Conservation (phyloP, 495 filamentous ascomycete species). For the Penicillium cataractarum region DNA sequence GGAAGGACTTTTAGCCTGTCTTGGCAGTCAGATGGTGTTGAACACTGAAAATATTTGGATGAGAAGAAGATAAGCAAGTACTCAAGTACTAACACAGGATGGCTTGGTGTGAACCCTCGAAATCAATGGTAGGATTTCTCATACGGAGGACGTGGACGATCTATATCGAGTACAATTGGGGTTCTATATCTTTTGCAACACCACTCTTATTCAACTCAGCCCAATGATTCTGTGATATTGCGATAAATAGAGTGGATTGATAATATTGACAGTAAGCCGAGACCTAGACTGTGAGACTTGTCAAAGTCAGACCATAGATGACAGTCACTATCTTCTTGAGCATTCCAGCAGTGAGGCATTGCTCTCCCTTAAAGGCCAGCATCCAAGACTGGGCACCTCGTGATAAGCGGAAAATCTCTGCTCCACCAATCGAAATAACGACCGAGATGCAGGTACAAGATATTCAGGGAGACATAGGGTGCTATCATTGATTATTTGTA, state of each 20-base stretch:
- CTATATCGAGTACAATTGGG: background rate
- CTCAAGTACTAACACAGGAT: too few relatives aligned
- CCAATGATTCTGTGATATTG: background rate
- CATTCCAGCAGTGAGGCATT: too few relatives aligned
- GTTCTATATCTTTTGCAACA: background rate
- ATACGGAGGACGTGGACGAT: background rate
- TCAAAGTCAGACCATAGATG: background rate
- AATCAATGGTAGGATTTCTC: background rate
- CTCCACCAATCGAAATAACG: constrained; percentile 15
- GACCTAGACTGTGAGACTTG: background rate
- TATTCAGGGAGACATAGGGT: background rate
- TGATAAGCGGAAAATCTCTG: constrained; percentile 18
- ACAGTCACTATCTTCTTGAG: too few relatives aligned
- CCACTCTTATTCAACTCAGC: background rate
- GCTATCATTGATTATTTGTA: background rate
- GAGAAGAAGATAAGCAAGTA: background rate
- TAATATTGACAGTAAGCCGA: background rate
- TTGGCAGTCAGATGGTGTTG: constrained; percentile 4
- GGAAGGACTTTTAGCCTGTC: constrained; percentile 1
- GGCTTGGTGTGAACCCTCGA: too few relatives aligned
- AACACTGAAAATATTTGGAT: too few relatives aligned
- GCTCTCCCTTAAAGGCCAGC: background rate
- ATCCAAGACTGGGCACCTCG: background rate
- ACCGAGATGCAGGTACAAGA: background rate
- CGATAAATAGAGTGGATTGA: too few relatives aligned